Evolutionary conservation across 306 rosid genomes (phyloP), one percentile per base, ranked within the genome.

Genomic region (Vicia faba): DNA sequence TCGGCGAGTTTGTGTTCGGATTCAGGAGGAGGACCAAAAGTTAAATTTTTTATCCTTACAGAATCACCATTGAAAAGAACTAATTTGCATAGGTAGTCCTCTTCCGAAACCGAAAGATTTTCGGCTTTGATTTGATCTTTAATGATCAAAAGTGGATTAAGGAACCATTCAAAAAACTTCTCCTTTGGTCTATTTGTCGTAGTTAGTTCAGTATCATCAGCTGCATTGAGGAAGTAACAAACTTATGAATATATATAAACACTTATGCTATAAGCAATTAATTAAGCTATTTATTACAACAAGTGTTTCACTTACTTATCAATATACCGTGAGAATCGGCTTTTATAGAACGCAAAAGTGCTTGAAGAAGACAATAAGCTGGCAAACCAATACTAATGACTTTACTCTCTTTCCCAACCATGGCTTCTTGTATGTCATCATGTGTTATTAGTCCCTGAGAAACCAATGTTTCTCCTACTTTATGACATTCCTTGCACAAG

Each of bases 101-200:
- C 99, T 84, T 93, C 99, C 5, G 77, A 69, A 26, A 70, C 82
- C 0, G 82, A 77, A 45, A 93, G 96, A 54, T 88, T 75, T 75
- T 82, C 91, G 5, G 91, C 89, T 81, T 72, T 84, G 33, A 93
- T 88, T 86, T 93, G 99, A 10, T 93, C 99, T 77, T 85, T 90
- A 45, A 93, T 84, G 55, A 93, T 78, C 84, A 90, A 71, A 54
- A 93, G 86, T 5, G 99, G 99, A 64, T 83, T 74, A 70, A 93
- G 73, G 73, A 93, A 90, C 99, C 99, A 93, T 23, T 93, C 97
- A 40, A 84, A 93, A 68, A 90, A 55, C 1, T 80, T 76, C 18
- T 83, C 99, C 59, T 87, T 80, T 8, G 99, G 95, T 76, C 91
- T 79, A 78, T 90, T 86, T 49, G 92, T 55, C 77, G 81, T 74